Conservation (phyloP, 208 protist genomes). For the Leishmania tarentolae region DNA sequence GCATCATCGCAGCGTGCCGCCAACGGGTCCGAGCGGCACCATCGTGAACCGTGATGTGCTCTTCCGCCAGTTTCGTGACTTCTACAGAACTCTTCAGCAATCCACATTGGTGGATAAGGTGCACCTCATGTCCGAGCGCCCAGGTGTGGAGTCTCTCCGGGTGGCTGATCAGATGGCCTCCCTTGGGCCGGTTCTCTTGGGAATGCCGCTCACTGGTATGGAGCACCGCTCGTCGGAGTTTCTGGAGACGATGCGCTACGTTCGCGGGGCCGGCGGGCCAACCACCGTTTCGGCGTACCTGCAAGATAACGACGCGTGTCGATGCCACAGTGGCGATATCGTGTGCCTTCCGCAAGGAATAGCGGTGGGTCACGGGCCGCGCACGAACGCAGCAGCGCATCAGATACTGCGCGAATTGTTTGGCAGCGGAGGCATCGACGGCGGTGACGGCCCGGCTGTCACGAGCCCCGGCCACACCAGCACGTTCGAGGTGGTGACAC, state of each 20-base stretch:
- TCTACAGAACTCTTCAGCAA: conserved; percentile 88
- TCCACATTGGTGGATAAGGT: conserved; percentile 89
- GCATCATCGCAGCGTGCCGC: conserved; percentile 81
- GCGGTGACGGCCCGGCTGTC: neutral
- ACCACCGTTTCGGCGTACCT: conserved; percentile 74
- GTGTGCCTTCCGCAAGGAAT: conserved; percentile 85
- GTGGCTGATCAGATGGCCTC: conserved; percentile 82
- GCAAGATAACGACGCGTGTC: conserved; percentile 82
- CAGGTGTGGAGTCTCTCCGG: conserved; percentile 69
- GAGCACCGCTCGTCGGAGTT: conserved; percentile 89
- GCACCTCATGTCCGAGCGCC: conserved; percentile 87
- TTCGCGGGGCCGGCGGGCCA: conserved; percentile 78
- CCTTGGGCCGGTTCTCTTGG: conserved; percentile 80
- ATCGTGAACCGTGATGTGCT: conserved; percentile 91
- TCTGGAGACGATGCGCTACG: conserved; percentile 88
- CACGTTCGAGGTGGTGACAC: conserved; percentile 80
- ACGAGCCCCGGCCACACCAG: neutral
- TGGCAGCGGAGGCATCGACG: conserved; percentile 8
- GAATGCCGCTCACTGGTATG: conserved; percentile 82
- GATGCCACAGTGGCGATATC: conserved; percentile 89
- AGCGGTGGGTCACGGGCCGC: conserved; percentile 84
- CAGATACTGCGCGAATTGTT: conserved; percentile 80
- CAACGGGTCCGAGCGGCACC: conserved; percentile 80
- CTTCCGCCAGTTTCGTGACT: conserved; percentile 88
- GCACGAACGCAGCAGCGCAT: conserved; percentile 86